Evolutionary conservation across 805 yeast species (phyloP).

Genomic region (Cyberlindnera sargentensis): DNA sequence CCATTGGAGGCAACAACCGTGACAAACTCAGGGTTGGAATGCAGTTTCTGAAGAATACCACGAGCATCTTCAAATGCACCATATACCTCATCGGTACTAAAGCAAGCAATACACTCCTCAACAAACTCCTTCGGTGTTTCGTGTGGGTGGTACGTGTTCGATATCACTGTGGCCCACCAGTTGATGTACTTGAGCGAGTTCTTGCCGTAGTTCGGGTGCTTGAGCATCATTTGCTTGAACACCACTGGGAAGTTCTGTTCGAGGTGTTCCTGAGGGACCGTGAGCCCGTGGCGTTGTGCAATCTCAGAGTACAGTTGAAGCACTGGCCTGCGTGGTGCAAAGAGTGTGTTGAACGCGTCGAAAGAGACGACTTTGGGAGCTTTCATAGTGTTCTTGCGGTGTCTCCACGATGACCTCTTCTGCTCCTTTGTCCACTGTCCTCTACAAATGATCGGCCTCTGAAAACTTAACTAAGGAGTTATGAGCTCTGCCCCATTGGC

Average conservation of each 20-base stretch:
- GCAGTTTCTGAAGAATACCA: conserved; percentile 33
- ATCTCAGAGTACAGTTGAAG: conserved; percentile 46
- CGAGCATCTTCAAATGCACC: conserved; percentile 45
- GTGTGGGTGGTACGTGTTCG: conserved; percentile 33
- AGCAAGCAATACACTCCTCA: conserved; percentile 38
- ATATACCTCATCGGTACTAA: conserved; percentile 50
- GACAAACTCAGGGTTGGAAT: conserved; percentile 25
- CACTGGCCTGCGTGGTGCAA: conserved; percentile 48
- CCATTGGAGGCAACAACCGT: conserved; percentile 53
- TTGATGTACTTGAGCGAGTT: conserved; percentile 26
- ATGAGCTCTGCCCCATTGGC: too few species aligned
- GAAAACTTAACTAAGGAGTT: too few species aligned
- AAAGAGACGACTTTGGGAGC: conserved; percentile 41
- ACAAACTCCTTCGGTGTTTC: conserved; percentile 32
- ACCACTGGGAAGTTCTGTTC: conserved; percentile 14
- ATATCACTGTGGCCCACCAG: conserved; percentile 58
- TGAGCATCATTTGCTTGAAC: conserved; percentile 29
- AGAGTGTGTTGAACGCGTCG: conserved; percentile 65
- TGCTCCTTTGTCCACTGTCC: too few species aligned
- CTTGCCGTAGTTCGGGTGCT: conserved; percentile 57
- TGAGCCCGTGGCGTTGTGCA: conserved; percentile 38
- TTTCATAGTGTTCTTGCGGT: conserved; percentile 1
- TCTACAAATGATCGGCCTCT: too few species aligned
- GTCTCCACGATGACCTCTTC: too few species aligned
- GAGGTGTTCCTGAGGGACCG: conserved; percentile 21